Percentiles rank a stretch among this genome's conserved stretches.
Conservation (phyloP, 208 protist species). For the Acanthamoeba castellanii region DNA sequence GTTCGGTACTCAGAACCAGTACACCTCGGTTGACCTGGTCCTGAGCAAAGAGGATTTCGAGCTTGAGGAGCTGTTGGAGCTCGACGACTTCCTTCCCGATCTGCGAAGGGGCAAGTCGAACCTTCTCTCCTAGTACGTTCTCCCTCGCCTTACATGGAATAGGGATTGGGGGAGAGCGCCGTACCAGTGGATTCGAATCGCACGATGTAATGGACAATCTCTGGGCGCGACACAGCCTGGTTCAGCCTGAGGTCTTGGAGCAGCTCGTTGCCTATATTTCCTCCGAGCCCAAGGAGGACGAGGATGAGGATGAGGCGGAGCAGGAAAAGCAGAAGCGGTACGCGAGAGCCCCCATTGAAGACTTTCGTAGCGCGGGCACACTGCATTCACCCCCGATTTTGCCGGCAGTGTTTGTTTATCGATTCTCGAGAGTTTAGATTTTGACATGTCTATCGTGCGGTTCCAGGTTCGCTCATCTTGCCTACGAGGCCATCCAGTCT, state of each 20-base stretch:
- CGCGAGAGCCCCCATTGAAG: not conserved
- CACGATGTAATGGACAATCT: not conserved
- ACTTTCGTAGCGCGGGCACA: not conserved
- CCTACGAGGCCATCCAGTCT: conserved; percentile 64
- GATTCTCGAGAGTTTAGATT: no score
- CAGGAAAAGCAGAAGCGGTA: conserved; percentile 55
- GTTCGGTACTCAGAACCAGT: conserved; percentile 62
- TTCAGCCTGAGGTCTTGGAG: conserved; percentile 60
- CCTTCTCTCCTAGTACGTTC: conserved; percentile 49
- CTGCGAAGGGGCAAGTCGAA: conserved; percentile 52
- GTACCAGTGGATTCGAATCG: no score
- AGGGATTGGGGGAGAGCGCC: no score
- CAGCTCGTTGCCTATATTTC: conserved; percentile 60
- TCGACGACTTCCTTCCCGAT: conserved; percentile 58
- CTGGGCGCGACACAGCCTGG: not conserved
- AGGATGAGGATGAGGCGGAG: conserved; percentile 56
- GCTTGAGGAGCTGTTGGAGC: conserved; percentile 60
- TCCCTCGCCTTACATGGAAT: no score
- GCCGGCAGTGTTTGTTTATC: no score
- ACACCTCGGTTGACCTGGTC: conserved; percentile 57
- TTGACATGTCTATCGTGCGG: not conserved
- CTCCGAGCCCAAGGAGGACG: conserved; percentile 47
- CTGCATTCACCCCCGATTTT: not conserved
- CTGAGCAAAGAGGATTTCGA: conserved; percentile 68
- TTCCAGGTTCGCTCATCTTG: conserved; percentile 62